Conservation (phyloP, 345 rosid species). For the Combretum micranthum region DNA sequence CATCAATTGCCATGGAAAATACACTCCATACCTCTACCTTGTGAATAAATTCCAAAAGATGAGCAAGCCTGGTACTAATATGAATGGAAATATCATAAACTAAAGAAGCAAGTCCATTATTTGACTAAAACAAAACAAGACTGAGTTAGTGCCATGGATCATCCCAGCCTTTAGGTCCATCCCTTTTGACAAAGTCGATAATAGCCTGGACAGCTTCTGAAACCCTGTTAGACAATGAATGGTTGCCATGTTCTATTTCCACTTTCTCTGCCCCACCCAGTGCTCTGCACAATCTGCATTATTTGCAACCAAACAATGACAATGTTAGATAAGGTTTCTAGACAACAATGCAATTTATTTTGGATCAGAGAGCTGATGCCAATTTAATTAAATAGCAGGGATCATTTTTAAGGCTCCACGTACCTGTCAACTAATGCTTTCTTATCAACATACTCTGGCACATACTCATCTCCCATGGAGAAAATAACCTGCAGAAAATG, state of each 20-base stretch:
- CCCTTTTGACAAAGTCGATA: slow-evolving; percentile 65
- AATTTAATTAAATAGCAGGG: no score
- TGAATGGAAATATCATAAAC: no score
- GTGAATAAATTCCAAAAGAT: no score
- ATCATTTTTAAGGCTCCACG: no score
- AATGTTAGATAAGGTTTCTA: no score
- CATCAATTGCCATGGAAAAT: no score
- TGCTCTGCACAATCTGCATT: slow-evolving; percentile 72
- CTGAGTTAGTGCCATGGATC: slow-evolving; percentile 76
- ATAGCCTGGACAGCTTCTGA: slow-evolving; percentile 74
- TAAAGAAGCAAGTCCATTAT: no score
- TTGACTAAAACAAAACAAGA: no score
- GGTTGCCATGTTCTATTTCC: slow-evolving; percentile 85
- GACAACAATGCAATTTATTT: no score
- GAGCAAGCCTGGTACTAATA: no score
- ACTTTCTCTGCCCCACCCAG: slow-evolving; percentile 97
- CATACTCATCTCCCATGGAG: slow-evolving; percentile 89
- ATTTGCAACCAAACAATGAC: background rate
- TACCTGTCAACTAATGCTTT: slow-evolving; percentile 83
- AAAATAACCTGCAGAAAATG: slow-evolving; percentile 58
- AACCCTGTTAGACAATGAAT: slow-evolving; percentile 81
- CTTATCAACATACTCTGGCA: slow-evolving; percentile 83
- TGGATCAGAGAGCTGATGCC: no score
- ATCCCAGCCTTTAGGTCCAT: slow-evolving; percentile 95
- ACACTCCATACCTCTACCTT: no score